Conservation (phyloP, 2,329 filamentous ascomycete species). For the Bisporella sp. region DNA sequence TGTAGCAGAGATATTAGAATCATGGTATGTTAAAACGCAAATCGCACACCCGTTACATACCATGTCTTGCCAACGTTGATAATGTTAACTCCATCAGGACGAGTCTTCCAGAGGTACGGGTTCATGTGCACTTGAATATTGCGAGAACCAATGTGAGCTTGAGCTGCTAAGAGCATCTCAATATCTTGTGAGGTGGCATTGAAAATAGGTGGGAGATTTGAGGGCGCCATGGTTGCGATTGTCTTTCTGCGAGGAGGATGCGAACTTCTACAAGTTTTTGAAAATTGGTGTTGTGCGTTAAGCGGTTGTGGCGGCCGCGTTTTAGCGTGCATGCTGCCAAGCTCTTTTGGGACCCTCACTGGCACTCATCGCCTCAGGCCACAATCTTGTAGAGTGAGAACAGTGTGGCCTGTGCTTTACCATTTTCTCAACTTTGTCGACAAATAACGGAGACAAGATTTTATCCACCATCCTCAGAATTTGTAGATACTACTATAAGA, state of each 20-base stretch:
- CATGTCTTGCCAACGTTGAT: slow-evolving; percentile 99
- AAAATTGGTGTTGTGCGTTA: no score
- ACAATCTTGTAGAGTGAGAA: no score
- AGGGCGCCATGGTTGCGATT: slow-evolving; percentile 82
- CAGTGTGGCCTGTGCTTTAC: no score
- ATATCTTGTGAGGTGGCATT: slow-evolving; percentile 96
- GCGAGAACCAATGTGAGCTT: slow-evolving; percentile 88
- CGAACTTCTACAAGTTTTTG: no score
- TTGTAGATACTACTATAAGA: no score
- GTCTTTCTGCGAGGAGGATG: slow-evolving; percentile 11
- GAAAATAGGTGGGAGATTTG: slow-evolving; percentile 90
- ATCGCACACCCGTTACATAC: slow-evolving; percentile 44
- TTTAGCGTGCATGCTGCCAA: no score
- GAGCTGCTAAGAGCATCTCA: slow-evolving; percentile 97
- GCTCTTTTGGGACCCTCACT: no score
- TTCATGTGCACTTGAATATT: slow-evolving; percentile 99
- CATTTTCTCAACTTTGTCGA: no score
- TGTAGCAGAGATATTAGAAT: slow-evolving; percentile 31
- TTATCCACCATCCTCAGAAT: no score
- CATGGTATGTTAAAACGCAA: not conserved
- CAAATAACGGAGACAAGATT: no score
- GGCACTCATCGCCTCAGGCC: no score
- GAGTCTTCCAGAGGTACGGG: slow-evolving; percentile 99
- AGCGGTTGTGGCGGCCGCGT: no score
- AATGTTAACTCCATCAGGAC: slow-evolving; percentile 95